Percentiles rank a stretch among this genome's conserved stretches.
These are phyloP conservation scores for Pleoardoris graminearum DNA, from an alignment of 2,329 filamentous ascomycete species.

Conservation along the genomic window DNA sequence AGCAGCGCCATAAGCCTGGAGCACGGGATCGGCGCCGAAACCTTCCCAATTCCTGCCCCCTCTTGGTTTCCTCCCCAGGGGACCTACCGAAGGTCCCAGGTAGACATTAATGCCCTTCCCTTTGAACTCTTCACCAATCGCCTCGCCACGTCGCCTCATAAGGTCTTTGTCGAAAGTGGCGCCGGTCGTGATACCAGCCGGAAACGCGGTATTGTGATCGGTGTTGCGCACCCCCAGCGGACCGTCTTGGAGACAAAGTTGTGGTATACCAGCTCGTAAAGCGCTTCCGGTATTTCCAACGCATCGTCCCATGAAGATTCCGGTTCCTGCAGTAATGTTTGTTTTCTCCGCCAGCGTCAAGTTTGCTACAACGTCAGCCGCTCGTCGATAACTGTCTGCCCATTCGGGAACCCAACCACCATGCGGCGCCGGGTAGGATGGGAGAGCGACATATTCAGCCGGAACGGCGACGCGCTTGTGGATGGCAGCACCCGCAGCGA, in stretches of 20 bases:
- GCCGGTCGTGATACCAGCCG: slow-evolving; percentile 75
- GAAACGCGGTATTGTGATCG: slow-evolving; percentile 76
- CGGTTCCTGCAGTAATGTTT: slow-evolving; percentile 73
- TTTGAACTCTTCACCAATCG: slow-evolving; percentile 70
- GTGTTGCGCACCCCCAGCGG: slow-evolving; percentile 73
- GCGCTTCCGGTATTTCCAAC: slow-evolving; percentile 78
- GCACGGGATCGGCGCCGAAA: slow-evolving; percentile 71
- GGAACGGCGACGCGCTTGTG: slow-evolving; percentile 39
- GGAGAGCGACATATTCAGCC: slow-evolving; percentile 46
- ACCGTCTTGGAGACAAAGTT: slow-evolving; percentile 66
- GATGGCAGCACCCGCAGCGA: slow-evolving; percentile 29
- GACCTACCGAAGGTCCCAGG: slow-evolving; percentile 71
- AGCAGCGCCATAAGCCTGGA: slow-evolving; percentile 74
- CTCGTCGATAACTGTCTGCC: slow-evolving; percentile 71
- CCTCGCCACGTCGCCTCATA: slow-evolving; percentile 69
- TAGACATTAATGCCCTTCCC: slow-evolving; percentile 75
- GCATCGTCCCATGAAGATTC: slow-evolving; percentile 71
- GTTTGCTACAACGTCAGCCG: slow-evolving; percentile 66
- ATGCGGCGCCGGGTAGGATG: slow-evolving; percentile 74
- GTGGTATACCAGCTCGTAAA: slow-evolving; percentile 69
- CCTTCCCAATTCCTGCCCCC: slow-evolving; percentile 76
- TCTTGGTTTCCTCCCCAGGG: slow-evolving; percentile 63
- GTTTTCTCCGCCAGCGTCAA: slow-evolving; percentile 84
- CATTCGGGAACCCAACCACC: slow-evolving; percentile 73
- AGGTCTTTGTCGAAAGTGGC: slow-evolving; percentile 75